Conservation (phyloP, 2,329 filamentous ascomycete genomes). For the Xylariomycetidae sp. region DNA sequence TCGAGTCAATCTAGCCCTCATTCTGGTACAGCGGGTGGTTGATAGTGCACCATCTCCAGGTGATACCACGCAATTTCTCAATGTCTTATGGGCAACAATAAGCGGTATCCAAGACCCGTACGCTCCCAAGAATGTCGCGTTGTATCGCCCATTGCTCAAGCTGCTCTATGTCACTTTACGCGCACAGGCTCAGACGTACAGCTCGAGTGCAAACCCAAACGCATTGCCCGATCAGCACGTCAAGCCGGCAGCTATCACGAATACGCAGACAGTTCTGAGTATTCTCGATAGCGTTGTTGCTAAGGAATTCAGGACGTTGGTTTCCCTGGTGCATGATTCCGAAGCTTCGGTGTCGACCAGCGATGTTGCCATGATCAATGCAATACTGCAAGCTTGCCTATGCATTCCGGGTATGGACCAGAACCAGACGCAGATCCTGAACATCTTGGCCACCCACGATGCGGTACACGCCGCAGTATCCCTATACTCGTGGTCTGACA, state of each 20-base stretch:
- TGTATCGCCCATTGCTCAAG: constrained; percentile 80
- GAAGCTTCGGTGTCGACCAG: constrained; percentile 62
- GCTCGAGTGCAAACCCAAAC: no score
- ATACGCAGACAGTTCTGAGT: constrained; percentile 65
- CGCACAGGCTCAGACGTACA: constrained; percentile 46
- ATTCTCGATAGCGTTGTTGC: constrained; percentile 76
- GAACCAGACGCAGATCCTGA: constrained; percentile 65
- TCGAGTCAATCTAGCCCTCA: constrained; percentile 75
- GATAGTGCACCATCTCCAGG: constrained; percentile 46
- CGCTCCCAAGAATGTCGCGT: constrained; percentile 49
- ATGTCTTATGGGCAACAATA: constrained; percentile 47
- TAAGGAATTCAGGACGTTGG: constrained; percentile 76
- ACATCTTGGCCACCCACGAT: constrained; percentile 65
- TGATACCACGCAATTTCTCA: constrained; percentile 48
- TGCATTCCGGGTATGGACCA: constrained; percentile 72
- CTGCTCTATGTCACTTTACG: constrained; percentile 79
- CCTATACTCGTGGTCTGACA: constrained; percentile 91
- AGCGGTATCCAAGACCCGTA: constrained; percentile 52
- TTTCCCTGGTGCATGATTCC: constrained; percentile 75
- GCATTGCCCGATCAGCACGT: no score
- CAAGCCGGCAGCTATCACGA: constrained; percentile 35
- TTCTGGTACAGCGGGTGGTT: constrained; percentile 75
- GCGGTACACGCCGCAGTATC: constrained; percentile 77
- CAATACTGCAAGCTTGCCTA: constrained; percentile 79
- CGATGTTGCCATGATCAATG: constrained; percentile 83